Evolutionary conservation across 169 alveolate species (phyloP), one percentile per base, ranked within the genome.

Genomic region (Babesia bovis): DNA sequence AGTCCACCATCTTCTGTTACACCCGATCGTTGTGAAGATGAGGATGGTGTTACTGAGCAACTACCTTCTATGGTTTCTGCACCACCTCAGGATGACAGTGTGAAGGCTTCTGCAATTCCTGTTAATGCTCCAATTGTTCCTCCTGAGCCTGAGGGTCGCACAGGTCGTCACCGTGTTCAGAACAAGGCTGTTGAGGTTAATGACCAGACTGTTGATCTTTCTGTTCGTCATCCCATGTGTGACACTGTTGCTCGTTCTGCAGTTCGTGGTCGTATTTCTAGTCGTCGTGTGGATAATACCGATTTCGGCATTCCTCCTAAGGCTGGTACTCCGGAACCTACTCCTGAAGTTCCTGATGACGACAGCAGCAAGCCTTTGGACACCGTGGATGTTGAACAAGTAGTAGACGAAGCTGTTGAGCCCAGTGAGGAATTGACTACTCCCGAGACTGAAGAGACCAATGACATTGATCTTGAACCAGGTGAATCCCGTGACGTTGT

Each of bases 141-240:
- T 10, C 4, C 23, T 3, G 66, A 56, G 33, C 3, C 35, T 6
- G 49, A 12, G 15, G 4, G 30, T 26, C 66, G 66, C 30, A 56
- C 25, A 4, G 6, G 49, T 0, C 32, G 17, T 12, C 15, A 4
- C 50, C 45, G 49, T 15, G 69, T 59, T 0, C 32, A 13, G 17
- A 59, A 59, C 58, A 51, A 28, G 45, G 66, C 85, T 12, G 51
- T 76, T n/a, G 74, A 57, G 50, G 63, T 19, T 1, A 26, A 57
- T 15, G 85, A 76, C 13, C 23, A 4, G 9, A 21, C 69, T n/a
- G 42, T 50, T 36, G 59, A 72, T 3, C 74, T 76, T n/a, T 19
- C 63, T 13, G 85, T 66, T 1, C 55, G 61, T 9, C 85, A 76
- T 58, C 85, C 85, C 10, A n/a, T 44, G 36, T 38, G 56, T 26